Conservation (phyloP, 805 yeast genomes). For the Myxozyma mucilagina region DNA sequence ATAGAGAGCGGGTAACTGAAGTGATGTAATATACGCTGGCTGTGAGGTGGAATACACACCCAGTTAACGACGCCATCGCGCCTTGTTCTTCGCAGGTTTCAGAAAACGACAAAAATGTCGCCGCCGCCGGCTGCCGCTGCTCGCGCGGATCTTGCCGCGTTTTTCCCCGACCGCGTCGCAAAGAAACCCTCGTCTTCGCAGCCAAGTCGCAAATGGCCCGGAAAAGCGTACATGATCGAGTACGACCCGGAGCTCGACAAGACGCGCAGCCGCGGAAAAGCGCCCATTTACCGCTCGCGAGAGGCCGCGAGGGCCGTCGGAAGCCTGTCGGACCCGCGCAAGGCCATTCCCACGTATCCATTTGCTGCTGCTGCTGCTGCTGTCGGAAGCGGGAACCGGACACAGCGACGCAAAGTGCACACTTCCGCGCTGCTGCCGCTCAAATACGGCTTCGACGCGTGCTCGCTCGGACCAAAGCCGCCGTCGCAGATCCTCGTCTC, state of each 20-base stretch:
- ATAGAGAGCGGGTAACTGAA: slow-evolving; percentile 7
- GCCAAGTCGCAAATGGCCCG: slow-evolving; percentile 9
- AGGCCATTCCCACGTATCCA: slow-evolving; percentile 23
- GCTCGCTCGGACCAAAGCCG: slow-evolving; percentile 76
- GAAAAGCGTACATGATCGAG: slow-evolving; percentile 47
- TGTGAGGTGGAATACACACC: not conserved
- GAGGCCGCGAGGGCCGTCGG: slow-evolving; percentile 31
- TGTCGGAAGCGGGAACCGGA: too few species aligned
- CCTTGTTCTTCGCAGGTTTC: not conserved
- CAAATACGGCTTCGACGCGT: slow-evolving; percentile 58
- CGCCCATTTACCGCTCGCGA: slow-evolving; percentile 42
- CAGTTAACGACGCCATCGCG: slow-evolving; percentile 10
- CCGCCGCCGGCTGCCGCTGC: not conserved
- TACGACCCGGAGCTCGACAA: slow-evolving; percentile 57
- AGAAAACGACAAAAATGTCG: not conserved
- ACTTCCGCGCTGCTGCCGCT: slow-evolving; percentile 35
- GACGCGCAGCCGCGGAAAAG: slow-evolving; percentile 45
- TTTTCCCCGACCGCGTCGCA: slow-evolving; percentile 29
- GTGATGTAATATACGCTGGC: not conserved
- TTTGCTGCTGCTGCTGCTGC: slow-evolving; percentile 22
- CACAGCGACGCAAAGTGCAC: slow-evolving; percentile 31
- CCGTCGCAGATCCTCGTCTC: slow-evolving; percentile 67
- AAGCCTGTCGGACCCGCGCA: slow-evolving; percentile 28
- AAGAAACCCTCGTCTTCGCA: not conserved
- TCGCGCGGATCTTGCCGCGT: slow-evolving; percentile 26